These are phyloP conservation scores for Thalassiosira exigua DNA, from an alignment of 352 stramenopile species.

Conservation along the genomic window DNA sequence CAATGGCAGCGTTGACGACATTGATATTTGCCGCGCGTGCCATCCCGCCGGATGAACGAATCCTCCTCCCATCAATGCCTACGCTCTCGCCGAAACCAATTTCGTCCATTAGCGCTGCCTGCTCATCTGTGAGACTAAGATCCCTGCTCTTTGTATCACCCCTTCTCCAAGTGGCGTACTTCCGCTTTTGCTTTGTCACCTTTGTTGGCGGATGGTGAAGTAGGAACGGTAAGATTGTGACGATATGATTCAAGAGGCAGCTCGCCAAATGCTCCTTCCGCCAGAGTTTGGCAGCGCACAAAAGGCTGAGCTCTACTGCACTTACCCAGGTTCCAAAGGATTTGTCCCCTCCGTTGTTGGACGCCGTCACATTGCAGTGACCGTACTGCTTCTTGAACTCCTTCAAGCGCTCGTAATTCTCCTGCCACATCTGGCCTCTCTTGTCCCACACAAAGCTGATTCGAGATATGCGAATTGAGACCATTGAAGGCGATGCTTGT, in stretches of 20 bases:
- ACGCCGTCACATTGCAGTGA: conserved; percentile 38
- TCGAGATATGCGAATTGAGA: too few species aligned
- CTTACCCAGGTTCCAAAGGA: conserved; percentile 35
- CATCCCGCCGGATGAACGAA: background rate
- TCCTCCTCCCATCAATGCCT: conserved; percentile 15
- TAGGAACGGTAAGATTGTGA: too few species aligned
- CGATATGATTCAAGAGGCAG: too few species aligned
- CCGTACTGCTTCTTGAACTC: conserved; percentile 45
- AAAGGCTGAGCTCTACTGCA: too few species aligned
- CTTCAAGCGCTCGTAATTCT: conserved; percentile 49
- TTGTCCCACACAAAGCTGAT: conserved; percentile 54
- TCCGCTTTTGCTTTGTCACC: conserved; percentile 40
- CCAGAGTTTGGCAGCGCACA: too few species aligned
- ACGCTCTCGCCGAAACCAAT: conserved; percentile 31
- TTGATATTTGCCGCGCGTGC: background rate
- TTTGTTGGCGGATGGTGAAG: too few species aligned
- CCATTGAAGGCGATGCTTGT: too few species aligned
- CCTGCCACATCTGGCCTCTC: conserved; percentile 35
- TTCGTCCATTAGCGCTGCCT: conserved; percentile 33
- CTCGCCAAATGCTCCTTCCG: too few species aligned
- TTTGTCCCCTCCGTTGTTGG: conserved; percentile 22
- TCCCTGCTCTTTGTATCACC: conserved; percentile 24
- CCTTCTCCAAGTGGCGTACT: conserved; percentile 23
- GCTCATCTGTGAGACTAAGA: conserved; percentile 33
- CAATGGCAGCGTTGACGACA: background rate